Evolutionary conservation across 2,329 filamentous ascomycete species (phyloP).

Genomic region (Salinomyces thailandicus): DNA sequence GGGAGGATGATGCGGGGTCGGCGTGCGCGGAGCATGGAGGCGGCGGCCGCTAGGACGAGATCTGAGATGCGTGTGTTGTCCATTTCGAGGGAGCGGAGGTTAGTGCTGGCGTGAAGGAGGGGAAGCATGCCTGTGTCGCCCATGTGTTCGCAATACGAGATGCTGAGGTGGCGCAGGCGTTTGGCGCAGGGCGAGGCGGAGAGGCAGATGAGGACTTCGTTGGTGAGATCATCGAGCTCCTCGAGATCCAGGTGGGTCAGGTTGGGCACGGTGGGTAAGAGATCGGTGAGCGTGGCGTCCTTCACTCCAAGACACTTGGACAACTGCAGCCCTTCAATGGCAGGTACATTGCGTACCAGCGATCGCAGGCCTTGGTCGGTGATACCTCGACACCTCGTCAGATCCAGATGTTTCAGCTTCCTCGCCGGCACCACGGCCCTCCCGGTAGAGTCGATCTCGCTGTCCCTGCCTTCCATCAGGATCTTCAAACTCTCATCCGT

Average conservation of each 20-base stretch:
- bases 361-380: conserved; percentile 61
- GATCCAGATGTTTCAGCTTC: conserved; percentile 70
- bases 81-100: conserved; percentile 64
- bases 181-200: conserved; percentile 65
- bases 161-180: conserved; percentile 65
- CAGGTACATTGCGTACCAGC: conserved; percentile 63
- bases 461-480: conserved; percentile 65
- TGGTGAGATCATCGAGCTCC: conserved; percentile 68
- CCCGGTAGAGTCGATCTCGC: conserved; percentile 70
- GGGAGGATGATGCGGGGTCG: conserved; percentile 30
- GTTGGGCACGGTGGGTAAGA: conserved; percentile 64
- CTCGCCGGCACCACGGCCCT: conserved; percentile 65
- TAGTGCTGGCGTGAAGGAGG: conserved; percentile 63
- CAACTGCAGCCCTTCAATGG: conserved; percentile 72
- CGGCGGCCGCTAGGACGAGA: conserved; percentile 73
- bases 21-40: conserved; percentile 59
- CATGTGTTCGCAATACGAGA: conserved; percentile 82
- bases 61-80: conserved; percentile 92
- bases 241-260: conserved; percentile 85
- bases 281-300: conserved; percentile 58
- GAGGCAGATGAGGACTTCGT: conserved; percentile 62
- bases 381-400: conserved; percentile 66
- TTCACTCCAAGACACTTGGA: conserved; percentile 66
- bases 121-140: conserved; percentile 77
- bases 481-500: conserved; percentile 62